Conservation (phyloP, 495 filamentous ascomycete species). For the Hyphodiscus hymeniophilus region DNA sequence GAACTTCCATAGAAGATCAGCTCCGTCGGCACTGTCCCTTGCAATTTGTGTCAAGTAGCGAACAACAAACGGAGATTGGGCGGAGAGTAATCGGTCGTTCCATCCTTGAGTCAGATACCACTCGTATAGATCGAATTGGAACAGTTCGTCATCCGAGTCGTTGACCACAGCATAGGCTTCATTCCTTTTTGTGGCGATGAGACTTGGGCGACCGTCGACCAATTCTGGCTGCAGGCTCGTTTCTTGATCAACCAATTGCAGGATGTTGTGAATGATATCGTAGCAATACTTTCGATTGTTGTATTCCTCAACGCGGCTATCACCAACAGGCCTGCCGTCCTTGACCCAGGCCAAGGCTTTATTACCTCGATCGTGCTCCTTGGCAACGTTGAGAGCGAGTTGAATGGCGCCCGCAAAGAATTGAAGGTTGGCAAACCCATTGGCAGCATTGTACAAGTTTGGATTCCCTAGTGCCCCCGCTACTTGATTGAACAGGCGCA, state of each 20-base stretch:
- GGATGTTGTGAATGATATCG: slow-evolving; percentile 66
- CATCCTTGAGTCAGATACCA: slow-evolving; percentile 86
- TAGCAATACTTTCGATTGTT: slow-evolving; percentile 72
- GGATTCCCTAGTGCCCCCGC: slow-evolving; percentile 71
- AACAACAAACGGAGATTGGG: slow-evolving; percentile 74
- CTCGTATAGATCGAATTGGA: slow-evolving; percentile 89
- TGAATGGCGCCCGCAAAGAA: slow-evolving; percentile 97
- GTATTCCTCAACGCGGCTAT: slow-evolving; percentile 59
- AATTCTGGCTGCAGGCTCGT: slow-evolving; percentile 56
- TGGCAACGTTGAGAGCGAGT: slow-evolving; percentile 72
- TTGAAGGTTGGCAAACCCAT: slow-evolving; percentile 66
- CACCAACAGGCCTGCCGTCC: slow-evolving; percentile 47
- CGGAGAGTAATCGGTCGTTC: slow-evolving; percentile 73
- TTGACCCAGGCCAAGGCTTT: slow-evolving; percentile 62
- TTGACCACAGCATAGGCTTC: slow-evolving; percentile 87
- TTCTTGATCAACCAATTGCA: slow-evolving; percentile 65
- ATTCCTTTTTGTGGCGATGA: slow-evolving; percentile 63
- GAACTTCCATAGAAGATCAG: slow-evolving; percentile 89
- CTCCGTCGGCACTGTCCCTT: slow-evolving; percentile 57
- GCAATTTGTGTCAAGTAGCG: slow-evolving; percentile 76
- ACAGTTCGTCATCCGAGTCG: slow-evolving; percentile 79
- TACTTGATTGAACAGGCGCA: slow-evolving; percentile 81
- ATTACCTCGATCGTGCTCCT: slow-evolving; percentile 76
- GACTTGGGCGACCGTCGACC: slow-evolving; percentile 68
- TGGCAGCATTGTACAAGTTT: slow-evolving; percentile 67